These are phyloP conservation scores for Aspergillus ustus DNA, from an alignment of 2,329 filamentous ascomycete genomes.

Conservation along the genomic window DNA sequence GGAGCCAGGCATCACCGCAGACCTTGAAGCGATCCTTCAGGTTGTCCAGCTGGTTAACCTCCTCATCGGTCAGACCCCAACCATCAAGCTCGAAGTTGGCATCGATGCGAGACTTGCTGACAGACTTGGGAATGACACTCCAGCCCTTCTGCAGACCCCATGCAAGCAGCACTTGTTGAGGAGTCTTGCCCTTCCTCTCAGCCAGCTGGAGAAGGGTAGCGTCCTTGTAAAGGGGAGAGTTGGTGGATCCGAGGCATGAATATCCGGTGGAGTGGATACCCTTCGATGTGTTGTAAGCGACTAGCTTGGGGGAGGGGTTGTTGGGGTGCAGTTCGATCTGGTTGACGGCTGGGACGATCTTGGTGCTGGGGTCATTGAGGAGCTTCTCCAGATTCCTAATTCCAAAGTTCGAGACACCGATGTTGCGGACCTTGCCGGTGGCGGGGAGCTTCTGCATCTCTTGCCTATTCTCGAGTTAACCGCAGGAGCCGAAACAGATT, in stretches of 20 bases:
- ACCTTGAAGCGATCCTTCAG: constrained; percentile 81
- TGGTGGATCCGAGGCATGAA: constrained; percentile 60
- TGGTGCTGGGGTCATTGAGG: constrained; percentile 66
- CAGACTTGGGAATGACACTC: constrained; percentile 84
- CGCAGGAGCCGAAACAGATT: constrained; percentile 63
- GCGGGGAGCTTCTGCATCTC: constrained; percentile 51
- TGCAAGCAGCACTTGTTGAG: constrained; percentile 60
- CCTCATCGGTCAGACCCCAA: constrained; percentile 73
- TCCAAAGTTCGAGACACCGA: constrained; percentile 85
- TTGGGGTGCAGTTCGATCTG: constrained; percentile 63
- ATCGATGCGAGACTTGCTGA: constrained; percentile 73
- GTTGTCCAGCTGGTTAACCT: constrained; percentile 69
- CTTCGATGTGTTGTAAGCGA: constrained; percentile 56
- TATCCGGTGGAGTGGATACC: constrained; percentile 62
- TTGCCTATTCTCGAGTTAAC: constrained; percentile 68
- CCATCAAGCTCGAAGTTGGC: constrained; percentile 77
- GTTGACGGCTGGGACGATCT: constrained; percentile 56
- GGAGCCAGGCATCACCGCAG: constrained; percentile 72
- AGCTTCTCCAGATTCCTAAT: constrained; percentile 80
- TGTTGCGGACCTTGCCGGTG: constrained; percentile 71
- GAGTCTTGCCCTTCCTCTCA: constrained; percentile 60
- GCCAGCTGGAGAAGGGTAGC: constrained; percentile 56
- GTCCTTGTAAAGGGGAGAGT: constrained; percentile 60
- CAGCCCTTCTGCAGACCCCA: constrained; percentile 83
- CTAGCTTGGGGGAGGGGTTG: constrained; percentile 70